Base-by-base conservation (phyloP, 2,329 filamentous ascomycete genomes). In the Knufia fluminis region DNA sequence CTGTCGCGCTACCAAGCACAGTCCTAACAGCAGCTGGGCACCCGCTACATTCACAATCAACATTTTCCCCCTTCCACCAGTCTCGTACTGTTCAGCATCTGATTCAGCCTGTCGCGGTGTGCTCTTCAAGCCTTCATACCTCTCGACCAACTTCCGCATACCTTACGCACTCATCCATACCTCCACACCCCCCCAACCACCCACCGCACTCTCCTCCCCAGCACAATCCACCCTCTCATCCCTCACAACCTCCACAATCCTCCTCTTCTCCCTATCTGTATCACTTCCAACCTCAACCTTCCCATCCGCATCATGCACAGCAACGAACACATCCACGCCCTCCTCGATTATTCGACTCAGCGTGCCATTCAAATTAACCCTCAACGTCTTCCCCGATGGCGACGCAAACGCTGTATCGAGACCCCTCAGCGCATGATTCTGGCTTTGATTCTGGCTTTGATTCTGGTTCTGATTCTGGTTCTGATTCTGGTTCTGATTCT, bases 241-340 rank as follows among this genome's bases (percentile, higher is more conserved):
- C 38, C 54, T 54, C 31, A 51, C 38, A 2, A 56, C 50, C 40
- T 58, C 55, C n/a, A 58, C 23, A 14, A 58, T 48, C 28, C 22
- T 31, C 7, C 10, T 16, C 6, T 24, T 20, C 19, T 24, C n/a
- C 19, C 16, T 26, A 28, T 10, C 40, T 16, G 32, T 23, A 23
- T 6, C 10, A 22, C n/a, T 16, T 2, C 22, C 31, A 10, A n/a
- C n/a, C n/a, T 26, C 19, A 2, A 39, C 38, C 48, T 49, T 45
- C 23, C 39, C 48, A 12, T 54, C 45, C 19, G 48, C 54, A 46
- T 56, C 47, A 49, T 56, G 54, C 14, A 51, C 45, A n/a, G 46
- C 48, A 24, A 58, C 41, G 28, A 54, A 19, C 16, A 49, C 39
- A 45, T 58, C 54, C 31, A 54, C 47, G 14, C 38, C 46, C 17